phyloP scores from a whole-genome alignment of 805 yeast species.

The Saccharomyces eubayanus region DNA sequence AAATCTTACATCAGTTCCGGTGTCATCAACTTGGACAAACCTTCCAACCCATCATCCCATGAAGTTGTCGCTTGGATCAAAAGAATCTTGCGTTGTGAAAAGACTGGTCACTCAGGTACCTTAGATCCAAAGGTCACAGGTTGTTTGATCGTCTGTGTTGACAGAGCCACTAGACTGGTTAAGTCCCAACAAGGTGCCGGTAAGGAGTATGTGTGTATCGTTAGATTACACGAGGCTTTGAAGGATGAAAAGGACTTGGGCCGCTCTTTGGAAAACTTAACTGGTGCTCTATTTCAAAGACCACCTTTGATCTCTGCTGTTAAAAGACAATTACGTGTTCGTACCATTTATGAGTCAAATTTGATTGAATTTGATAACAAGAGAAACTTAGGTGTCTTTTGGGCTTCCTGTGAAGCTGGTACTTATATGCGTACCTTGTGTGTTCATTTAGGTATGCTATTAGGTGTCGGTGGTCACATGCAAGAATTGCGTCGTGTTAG shows the following conservation, averaged over 20 bases:
- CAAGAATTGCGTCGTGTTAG: conserved; percentile 99
- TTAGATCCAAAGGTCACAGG: conserved; percentile 98
- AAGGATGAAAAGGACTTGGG: conserved; percentile 85
- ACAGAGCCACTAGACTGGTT: conserved; percentile 95
- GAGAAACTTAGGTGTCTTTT: conserved; percentile 93
- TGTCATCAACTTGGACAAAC: conserved; percentile 94
- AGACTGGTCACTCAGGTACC: conserved; percentile 98
- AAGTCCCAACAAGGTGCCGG: conserved; percentile 99
- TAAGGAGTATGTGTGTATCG: conserved; percentile 97
- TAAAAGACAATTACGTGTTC: conserved; percentile 95
- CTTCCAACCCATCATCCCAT: conserved; percentile 96
- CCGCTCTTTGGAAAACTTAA: conserved; percentile 81
- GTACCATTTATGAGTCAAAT: conserved; percentile 94
- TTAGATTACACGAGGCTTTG: conserved; percentile 87
- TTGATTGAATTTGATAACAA: conserved; percentile 93
- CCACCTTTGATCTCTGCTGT: conserved; percentile 99
- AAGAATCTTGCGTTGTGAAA: conserved; percentile 88
- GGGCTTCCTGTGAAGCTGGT: conserved; percentile 99
- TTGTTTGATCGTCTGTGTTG: conserved; percentile 95
- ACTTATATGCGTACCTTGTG: conserved; percentile 98
- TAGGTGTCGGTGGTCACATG: conserved; percentile 99
- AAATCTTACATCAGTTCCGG: conserved; percentile 87
- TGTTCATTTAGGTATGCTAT: conserved; percentile 96
- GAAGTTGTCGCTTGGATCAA: conserved; percentile 99
- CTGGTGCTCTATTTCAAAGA: conserved; percentile 98